Percentiles rank a stretch among this genome's conserved stretches.
phyloP scores from a whole-genome alignment of 1,284 basidiomycete species.

The Ceratobasidium sp. region DNA sequence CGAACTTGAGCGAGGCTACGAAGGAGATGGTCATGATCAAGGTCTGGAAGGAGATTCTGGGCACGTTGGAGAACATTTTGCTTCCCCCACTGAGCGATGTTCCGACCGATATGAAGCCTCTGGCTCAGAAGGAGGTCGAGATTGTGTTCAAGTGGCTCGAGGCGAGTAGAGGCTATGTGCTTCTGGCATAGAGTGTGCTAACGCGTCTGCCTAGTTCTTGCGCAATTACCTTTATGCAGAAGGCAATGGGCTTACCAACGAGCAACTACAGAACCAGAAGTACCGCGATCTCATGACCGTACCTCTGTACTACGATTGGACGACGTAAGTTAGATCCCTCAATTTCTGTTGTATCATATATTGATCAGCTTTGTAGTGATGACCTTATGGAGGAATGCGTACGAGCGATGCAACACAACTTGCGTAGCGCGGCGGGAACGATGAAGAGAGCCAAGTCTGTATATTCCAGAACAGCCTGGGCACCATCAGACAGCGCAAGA shows the following conservation, averaged over 20 bases:
- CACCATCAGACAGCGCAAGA: conserved; percentile 94
- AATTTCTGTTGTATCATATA: conserved; percentile 33
- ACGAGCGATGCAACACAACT: conserved; percentile 83
- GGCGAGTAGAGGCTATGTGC: conserved; percentile 53
- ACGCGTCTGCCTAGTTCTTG: conserved; percentile 67
- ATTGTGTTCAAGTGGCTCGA: conserved; percentile 98
- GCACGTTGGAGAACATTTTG: conserved; percentile 85
- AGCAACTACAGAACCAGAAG: conserved; percentile 92
- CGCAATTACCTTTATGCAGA: conserved; percentile 95
- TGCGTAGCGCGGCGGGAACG: conserved; percentile 69
- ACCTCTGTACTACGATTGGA: conserved; percentile 92
- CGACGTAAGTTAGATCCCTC: conserved; percentile 62
- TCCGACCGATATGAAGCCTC: conserved; percentile 87
- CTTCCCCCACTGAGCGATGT: conserved; percentile 91
- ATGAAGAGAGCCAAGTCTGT: conserved; percentile 90
- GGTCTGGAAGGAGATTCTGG: conserved; percentile 96
- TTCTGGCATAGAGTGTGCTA: neutral
- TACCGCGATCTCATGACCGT: conserved; percentile 92
- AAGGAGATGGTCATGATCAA: conserved; percentile 93
- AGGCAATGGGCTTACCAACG: conserved; percentile 89
- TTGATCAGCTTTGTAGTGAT: conserved; percentile 60
- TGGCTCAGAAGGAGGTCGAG: conserved; percentile 95
- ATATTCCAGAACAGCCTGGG: conserved; percentile 89
- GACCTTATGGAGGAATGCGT: conserved; percentile 96
- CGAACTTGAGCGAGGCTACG: conserved; percentile 80